These are phyloP conservation scores for Aspergillus sp. DNA, from an alignment of 2,329 filamentous ascomycete genomes.

Conservation along the genomic window DNA sequence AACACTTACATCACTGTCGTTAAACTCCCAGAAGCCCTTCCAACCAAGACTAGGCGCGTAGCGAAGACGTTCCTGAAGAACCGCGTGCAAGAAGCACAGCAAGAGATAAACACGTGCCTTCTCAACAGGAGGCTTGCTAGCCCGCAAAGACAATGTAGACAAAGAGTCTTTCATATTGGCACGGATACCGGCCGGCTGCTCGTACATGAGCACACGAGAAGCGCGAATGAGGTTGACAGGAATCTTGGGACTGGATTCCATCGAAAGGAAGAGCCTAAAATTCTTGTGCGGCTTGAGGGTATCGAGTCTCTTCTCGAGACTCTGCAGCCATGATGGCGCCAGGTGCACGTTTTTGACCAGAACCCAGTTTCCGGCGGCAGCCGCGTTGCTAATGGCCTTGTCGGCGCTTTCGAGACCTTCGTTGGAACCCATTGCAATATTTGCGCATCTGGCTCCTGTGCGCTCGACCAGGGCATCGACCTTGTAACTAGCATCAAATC, in stretches of 20 bases:
- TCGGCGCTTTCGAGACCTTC: conserved; percentile 88
- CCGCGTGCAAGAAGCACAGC: conserved; percentile 88
- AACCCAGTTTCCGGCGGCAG: conserved; percentile 89
- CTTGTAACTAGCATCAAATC: conserved; percentile 98
- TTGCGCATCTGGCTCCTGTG: conserved; percentile 74
- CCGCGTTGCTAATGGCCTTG: conserved; percentile 88
- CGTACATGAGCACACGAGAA: conserved; percentile 91
- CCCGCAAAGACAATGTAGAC: conserved; percentile 68
- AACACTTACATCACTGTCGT: conserved; percentile 87
- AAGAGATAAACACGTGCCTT: conserved; percentile 83
- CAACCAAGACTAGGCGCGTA: conserved; percentile 92
- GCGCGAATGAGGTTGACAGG: conserved; percentile 91
- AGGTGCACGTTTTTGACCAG: conserved; percentile 98
- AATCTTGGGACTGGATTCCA: conserved; percentile 96
- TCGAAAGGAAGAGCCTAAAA: conserved; percentile 93
- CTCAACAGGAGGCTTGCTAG: conserved; percentile 78
- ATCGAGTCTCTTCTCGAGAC: conserved; percentile 92
- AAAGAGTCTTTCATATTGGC: conserved; percentile 99
- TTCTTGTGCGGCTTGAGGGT: conserved; percentile 87
- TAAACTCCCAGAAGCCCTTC: conserved; percentile 99
- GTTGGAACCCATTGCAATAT: conserved; percentile 98
- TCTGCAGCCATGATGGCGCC: conserved; percentile 92
- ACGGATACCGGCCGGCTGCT: conserved; percentile 91
- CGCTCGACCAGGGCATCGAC: conserved; percentile 90
- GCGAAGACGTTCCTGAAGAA: conserved; percentile 87